These are phyloP conservation scores for Zoysia matrella DNA, from an alignment of 202 grass and related monocot genomes.

Conservation along the genomic window DNA sequence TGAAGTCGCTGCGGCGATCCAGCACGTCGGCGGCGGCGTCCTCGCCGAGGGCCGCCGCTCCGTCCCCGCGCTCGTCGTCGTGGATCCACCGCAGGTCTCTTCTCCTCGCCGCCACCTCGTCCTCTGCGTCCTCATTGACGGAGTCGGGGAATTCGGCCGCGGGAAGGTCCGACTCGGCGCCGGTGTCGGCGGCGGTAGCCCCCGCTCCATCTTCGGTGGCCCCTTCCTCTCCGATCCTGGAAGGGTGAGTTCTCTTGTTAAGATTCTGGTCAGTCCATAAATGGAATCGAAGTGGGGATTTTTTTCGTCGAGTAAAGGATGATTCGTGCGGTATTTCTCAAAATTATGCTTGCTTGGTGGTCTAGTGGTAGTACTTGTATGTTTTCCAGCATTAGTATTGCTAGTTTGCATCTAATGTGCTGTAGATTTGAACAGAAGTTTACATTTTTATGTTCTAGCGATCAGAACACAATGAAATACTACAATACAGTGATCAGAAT, in stretches of 20 bases:
- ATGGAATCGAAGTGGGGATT: not conserved
- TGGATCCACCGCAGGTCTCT: constrained; percentile 79
- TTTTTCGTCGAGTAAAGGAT: not conserved
- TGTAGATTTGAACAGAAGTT: not conserved
- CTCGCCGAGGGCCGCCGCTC: constrained; percentile 40
- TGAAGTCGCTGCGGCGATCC: constrained; percentile 65
- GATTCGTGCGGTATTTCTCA: not conserved
- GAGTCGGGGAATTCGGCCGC: constrained; percentile 31
- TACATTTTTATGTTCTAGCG: no score
- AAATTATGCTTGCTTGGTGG: not conserved
- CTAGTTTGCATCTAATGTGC: not conserved
- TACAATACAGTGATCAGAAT: not conserved
- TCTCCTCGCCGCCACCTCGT: constrained; percentile 53
- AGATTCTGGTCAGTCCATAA: constrained; percentile 17
- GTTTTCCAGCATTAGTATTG: constrained; percentile 15
- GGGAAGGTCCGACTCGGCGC: constrained; percentile 14
- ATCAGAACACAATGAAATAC: no score
- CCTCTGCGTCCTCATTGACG: constrained; percentile 43
- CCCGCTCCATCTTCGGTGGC: constrained; percentile 37
- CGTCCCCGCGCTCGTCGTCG: constrained; percentile 46
- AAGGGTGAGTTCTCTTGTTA: constrained; percentile 43
- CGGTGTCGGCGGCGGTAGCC: constrained; percentile 32
- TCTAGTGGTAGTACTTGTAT: not conserved
- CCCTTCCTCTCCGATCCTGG: constrained; percentile 53
- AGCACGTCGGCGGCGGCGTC: constrained; percentile 50